Evolutionary conservation across 441 rosid genomes (phyloP).

Genomic region (Gossypium davidsonii): DNA sequence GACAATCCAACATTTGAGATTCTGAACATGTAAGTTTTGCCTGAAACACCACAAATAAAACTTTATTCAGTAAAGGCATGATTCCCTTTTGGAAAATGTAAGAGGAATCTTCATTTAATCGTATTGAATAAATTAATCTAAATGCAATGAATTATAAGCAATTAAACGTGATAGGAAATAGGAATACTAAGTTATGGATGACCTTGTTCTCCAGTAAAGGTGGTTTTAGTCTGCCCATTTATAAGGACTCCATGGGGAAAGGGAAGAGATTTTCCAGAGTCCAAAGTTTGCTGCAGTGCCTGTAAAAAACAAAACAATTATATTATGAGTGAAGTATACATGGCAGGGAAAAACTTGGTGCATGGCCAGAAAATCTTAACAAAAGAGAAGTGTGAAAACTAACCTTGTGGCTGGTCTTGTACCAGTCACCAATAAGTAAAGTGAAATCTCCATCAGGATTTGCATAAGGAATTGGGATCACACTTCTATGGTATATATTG

Average conservation of each 20-base stretch:
- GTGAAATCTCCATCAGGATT: constrained; percentile 69
- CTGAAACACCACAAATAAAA: constrained; percentile 31
- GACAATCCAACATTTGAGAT: constrained; percentile 75
- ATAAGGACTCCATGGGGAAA: constrained; percentile 73
- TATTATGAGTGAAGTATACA: background rate
- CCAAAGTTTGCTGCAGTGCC: constrained; percentile 52
- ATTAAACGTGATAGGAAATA: background rate
- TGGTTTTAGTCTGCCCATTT: constrained; percentile 58
- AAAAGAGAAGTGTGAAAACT: background rate
- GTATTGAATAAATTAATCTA: background rate
- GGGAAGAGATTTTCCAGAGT: constrained; percentile 65
- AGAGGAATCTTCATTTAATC: background rate
- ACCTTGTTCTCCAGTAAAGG: constrained; percentile 82
- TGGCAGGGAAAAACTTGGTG: background rate
- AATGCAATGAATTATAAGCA: background rate
- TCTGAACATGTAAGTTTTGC: constrained; percentile 78
- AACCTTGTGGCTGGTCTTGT: constrained; percentile 68
- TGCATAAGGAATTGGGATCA: constrained; percentile 66
- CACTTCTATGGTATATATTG: constrained; percentile 58
- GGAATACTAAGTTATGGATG: background rate
- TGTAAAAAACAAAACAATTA: constrained; percentile 21
- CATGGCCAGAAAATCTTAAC: background rate
- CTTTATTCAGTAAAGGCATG: background rate
- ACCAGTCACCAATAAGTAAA: constrained; percentile 87
- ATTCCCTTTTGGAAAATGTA: background rate